Base-by-base conservation (phyloP, 805 yeast genomes). In the Yarrowia sp. region DNA sequence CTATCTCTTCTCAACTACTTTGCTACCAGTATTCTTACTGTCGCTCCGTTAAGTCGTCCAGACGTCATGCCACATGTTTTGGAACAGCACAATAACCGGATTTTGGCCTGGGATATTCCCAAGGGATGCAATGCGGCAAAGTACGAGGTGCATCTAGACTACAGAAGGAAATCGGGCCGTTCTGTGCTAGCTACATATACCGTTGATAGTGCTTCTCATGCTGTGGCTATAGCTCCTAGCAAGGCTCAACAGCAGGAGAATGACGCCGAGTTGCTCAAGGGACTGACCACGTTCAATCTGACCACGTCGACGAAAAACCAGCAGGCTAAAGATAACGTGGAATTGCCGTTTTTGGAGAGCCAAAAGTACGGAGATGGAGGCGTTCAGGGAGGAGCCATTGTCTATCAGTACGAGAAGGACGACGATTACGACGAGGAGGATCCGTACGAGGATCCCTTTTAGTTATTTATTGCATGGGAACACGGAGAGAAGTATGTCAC, bases 391-490 rank as follows among this genome's bases (percentile, higher is more conserved):
- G 97, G 98, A 19, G 98, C 99, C 0, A 92, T 95, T 69, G 96
- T 93, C 4, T 93, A 93, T 72, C 95, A 95, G 72, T 95, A 86
- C 73, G 98, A 95, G 71, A 90, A 92, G 72, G 98, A 93, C 74
- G 99, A 93, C 74, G 99, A 93, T 75, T 93, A 92, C 72, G 99
- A 93, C 72, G 99, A 93, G 74, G 98, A 95, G 70, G 99, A 93
- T 75, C 98, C 98, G 0, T 93, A 87, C 72, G 99, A 93, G 73
- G 98, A 93, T 72, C 98, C 98, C 6, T 92, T 91, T 72, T 92
- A 75, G 16, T 6, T 43, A 43, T 43, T 43, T 43, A 43, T 41
- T 43, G 30, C 48, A 43, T 1, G 1, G 7, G 26, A 10, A 21
- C 24, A 40, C 14, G 30, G 30, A 26, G 30, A n/a, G n/a, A n/a